phyloP scores from a whole-genome alignment of 805 yeast species.

The Saccharomycopsis amapae region DNA sequence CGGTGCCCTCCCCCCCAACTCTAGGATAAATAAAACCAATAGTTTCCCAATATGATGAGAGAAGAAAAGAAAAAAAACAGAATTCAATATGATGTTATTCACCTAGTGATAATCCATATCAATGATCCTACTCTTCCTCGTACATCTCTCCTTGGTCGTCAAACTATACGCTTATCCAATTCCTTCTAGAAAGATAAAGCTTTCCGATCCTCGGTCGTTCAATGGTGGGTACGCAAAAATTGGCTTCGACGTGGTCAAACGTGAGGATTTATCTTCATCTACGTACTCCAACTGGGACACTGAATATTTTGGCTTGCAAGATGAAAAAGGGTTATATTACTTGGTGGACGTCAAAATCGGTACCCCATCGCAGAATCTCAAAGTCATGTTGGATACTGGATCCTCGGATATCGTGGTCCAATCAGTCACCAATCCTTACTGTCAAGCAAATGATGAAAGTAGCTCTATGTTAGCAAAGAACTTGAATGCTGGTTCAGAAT shows the following conservation, averaged over 20 bases:
- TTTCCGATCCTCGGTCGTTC: too few species aligned
- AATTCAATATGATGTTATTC: too few species aligned
- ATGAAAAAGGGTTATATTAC: slow-evolving; percentile 9
- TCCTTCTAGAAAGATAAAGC: too few species aligned
- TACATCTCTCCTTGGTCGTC: too few species aligned
- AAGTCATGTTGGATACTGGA: slow-evolving; percentile 65
- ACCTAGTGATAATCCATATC: too few species aligned
- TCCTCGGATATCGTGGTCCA: slow-evolving; percentile 67
- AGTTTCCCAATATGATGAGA: too few species aligned
- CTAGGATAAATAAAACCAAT: too few species aligned
- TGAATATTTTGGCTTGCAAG: neutral
- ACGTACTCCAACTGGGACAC: neutral
- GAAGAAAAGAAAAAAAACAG: too few species aligned
- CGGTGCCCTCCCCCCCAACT: too few species aligned
- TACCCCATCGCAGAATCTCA: slow-evolving; percentile 45
- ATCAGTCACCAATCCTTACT: slow-evolving; percentile 40
- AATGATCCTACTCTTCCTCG: too few species aligned
- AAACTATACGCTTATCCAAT: too few species aligned
- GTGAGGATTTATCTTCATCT: neutral
- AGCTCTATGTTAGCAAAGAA: neutral
- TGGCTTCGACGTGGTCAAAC: neutral
- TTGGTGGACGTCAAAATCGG: slow-evolving; percentile 42
- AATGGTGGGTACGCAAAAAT: too few species aligned
- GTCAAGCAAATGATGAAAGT: slow-evolving; percentile 25
- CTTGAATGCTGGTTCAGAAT: slow-evolving; percentile 1